Evolutionary conservation across 108 stramenopile species (phyloP).

Genomic region (Discostella pseudostelligera): DNA sequence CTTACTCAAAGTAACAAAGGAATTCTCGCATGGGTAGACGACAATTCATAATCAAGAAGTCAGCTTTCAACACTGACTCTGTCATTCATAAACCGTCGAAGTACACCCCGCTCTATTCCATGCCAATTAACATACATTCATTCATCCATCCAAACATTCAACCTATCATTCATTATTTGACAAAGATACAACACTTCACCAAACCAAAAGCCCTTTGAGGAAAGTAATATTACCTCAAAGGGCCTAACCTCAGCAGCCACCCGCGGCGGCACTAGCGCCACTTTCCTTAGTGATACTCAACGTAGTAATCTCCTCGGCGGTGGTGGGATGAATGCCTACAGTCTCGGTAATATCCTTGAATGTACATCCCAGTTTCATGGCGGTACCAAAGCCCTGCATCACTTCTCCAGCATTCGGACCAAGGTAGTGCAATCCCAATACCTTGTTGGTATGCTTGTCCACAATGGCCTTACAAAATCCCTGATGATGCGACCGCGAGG

Average conservation of each 20-base stretch:
- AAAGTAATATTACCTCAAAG: constrained; percentile 56
- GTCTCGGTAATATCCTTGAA: constrained; percentile 79
- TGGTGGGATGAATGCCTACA: constrained; percentile 98
- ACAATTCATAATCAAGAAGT: constrained; percentile 5
- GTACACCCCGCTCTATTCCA: neutral
- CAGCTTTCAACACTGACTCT: constrained; percentile 3
- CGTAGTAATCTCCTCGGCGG: constrained; percentile 90
- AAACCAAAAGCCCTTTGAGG: constrained; percentile 6
- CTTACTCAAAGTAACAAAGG: neutral
- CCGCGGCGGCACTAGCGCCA: constrained; percentile 88
- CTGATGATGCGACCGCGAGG: constrained; percentile 51
- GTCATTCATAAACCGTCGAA: constrained; percentile 11
- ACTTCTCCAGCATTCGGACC: constrained; percentile 99
- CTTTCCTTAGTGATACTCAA: constrained; percentile 85
- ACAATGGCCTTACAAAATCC: constrained; percentile 93
- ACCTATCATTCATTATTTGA: neutral
- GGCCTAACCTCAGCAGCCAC: constrained; percentile 99
- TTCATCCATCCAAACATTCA: neutral
- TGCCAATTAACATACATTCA: neutral
- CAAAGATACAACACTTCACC: neutral
- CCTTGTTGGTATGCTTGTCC: constrained; percentile 63
- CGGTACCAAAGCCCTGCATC: constrained; percentile 91
- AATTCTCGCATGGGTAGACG: neutral
- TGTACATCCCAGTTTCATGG: constrained; percentile 89
- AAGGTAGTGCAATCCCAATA: constrained; percentile 95